Conservation (phyloP, 257 asterid species). For the Solanum raphanifolium region DNA sequence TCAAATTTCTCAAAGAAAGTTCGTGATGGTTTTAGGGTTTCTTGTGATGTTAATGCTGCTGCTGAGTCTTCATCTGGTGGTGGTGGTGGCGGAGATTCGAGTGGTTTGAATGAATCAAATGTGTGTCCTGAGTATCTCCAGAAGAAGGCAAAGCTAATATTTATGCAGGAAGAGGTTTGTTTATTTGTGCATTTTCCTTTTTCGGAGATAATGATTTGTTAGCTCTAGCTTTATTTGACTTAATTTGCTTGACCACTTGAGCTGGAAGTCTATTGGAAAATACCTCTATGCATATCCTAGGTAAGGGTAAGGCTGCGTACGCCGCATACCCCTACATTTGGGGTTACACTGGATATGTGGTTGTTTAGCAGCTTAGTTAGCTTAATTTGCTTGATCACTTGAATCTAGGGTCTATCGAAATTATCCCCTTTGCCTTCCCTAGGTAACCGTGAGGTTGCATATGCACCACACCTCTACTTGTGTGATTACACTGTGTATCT, state of each 20-base stretch:
- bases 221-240: background rate
- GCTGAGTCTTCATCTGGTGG: background rate
- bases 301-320: background rate
- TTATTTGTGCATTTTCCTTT: background rate
- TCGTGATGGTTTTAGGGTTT: slow-evolving; percentile 24
- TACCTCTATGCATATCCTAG: background rate
- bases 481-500: background rate
- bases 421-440: background rate
- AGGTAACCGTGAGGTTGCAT: background rate
- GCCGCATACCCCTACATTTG: background rate
- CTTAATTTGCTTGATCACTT: background rate
- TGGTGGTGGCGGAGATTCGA: slow-evolving; percentile 13
- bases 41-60: slow-evolving; percentile 3
- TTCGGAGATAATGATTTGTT: background rate
- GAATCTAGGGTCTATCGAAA: background rate
- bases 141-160: slow-evolving; percentile 28
- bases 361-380: background rate
- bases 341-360: background rate
- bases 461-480: background rate
- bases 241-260: background rate
- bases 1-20: background rate
- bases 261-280: background rate
- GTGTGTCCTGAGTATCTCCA: slow-evolving; percentile 21
- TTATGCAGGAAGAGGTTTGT: slow-evolving; percentile 34
- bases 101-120: slow-evolving; percentile 14